Conservation (phyloP, 2,329 filamentous ascomycete genomes). For the Trichoderma sp. region DNA sequence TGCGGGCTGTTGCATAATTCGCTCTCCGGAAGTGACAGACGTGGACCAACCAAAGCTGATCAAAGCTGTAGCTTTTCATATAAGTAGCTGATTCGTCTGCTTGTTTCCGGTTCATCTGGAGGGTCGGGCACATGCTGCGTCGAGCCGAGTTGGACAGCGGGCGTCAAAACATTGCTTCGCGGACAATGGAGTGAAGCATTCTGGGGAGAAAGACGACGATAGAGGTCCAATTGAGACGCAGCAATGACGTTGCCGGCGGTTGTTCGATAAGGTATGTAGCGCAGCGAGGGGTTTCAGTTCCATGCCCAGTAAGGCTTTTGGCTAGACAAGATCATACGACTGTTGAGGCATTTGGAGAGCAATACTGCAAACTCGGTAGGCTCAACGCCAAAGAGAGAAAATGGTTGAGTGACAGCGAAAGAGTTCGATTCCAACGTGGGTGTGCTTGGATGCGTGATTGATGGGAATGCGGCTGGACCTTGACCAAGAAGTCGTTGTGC, state of each 20-base stretch:
- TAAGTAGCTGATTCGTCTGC: neutral
- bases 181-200: conserved; percentile 59
- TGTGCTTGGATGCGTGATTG: neutral
- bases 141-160: conserved; percentile 82
- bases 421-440: neutral
- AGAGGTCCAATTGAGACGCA: conserved; percentile 40
- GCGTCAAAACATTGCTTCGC: conserved; percentile 52
- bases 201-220: conserved; percentile 31
- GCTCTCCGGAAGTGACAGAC: conserved; percentile 5
- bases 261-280: conserved; percentile 25
- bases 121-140: neutral
- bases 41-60: conserved; percentile 1
- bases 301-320: neutral
- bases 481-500: neutral
- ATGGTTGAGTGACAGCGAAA: too few species aligned
- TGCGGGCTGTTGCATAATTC: neutral
- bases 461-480: neutral
- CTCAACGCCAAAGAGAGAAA: neutral
- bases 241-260: conserved; percentile 26
- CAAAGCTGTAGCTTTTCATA: neutral
- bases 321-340: conserved; percentile 16
- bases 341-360: conserved; percentile 2
- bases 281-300: conserved; percentile 28
- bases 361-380: conserved; percentile 10
- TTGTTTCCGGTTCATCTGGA: neutral